Evolutionary conservation across 257 asterid species (phyloP).

Genomic region (Eustoma russellianum): DNA sequence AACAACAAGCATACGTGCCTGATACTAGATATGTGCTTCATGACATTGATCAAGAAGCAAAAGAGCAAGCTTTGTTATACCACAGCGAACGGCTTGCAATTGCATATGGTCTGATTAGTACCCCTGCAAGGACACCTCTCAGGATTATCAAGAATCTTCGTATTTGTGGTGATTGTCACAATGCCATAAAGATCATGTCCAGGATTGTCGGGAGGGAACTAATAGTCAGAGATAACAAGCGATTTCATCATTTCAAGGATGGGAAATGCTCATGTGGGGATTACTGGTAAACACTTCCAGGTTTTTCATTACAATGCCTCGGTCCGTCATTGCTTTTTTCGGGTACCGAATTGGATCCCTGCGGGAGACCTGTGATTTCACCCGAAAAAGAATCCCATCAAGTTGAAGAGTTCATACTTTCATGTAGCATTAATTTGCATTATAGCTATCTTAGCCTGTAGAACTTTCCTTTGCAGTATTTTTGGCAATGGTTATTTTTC

Average conservation of each 20-base stretch:
- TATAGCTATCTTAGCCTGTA: too few relatives aligned
- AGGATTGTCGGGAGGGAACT: slow-evolving; percentile 93
- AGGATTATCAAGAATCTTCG: slow-evolving; percentile 86
- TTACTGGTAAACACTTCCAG: slow-evolving; percentile 56
- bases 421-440: too few relatives aligned
- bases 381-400: too few relatives aligned
- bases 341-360: too few relatives aligned
- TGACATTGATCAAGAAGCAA: slow-evolving; percentile 97
- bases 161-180: slow-evolving; percentile 90
- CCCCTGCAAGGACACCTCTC: slow-evolving; percentile 82
- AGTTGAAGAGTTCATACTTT: too few relatives aligned
- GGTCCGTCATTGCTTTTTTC: too few relatives aligned
- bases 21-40: slow-evolving; percentile 92
- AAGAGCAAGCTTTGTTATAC: slow-evolving; percentile 88
- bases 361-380: too few relatives aligned
- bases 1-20: slow-evolving; percentile 86
- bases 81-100: slow-evolving; percentile 96
- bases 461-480: too few relatives aligned
- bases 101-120: slow-evolving; percentile 86
- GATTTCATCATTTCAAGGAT: slow-evolving; percentile 91
- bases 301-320: too few relatives aligned
- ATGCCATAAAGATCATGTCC: slow-evolving; percentile 93
- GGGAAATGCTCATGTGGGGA: slow-evolving; percentile 94
- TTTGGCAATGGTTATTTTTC: too few relatives aligned
- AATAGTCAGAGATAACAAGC: slow-evolving; percentile 80